Conservation (phyloP, 1,284 basidiomycete genomes). For the Papiliotrema nemorosa region DNA sequence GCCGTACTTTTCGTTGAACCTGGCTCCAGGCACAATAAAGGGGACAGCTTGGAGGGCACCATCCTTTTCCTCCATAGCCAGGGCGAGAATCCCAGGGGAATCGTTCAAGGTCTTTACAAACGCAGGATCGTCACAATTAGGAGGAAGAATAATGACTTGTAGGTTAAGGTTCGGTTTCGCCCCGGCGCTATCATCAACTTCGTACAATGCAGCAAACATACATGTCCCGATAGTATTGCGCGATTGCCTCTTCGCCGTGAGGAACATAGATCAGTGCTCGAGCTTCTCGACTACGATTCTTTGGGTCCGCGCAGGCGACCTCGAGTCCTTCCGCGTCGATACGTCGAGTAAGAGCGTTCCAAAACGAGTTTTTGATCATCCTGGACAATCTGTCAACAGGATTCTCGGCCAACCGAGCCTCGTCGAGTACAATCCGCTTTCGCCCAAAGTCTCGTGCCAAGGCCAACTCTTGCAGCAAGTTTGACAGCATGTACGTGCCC, state of each 20-base stretch:
- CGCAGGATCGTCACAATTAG: constrained; percentile 74
- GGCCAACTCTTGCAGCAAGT: constrained; percentile 96
- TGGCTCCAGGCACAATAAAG: constrained; percentile 94
- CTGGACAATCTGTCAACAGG: constrained; percentile 93
- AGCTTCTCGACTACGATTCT: constrained; percentile 80
- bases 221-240: constrained; percentile 74
- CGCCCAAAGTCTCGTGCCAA: constrained; percentile 92
- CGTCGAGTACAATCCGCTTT: constrained; percentile 96
- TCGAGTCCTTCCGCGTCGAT: constrained; percentile 97
- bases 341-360: constrained; percentile 92
- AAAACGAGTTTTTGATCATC: constrained; percentile 98
- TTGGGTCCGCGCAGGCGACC: constrained; percentile 94
- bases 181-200: constrained; percentile 35
- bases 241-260: constrained; percentile 85
- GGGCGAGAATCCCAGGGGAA: constrained; percentile 86
- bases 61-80: constrained; percentile 87
- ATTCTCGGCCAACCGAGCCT: constrained; percentile 92
- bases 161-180: constrained; percentile 85
- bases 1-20: constrained; percentile 85
- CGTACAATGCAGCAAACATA: constrained; percentile 19
- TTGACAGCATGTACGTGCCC: constrained; percentile 98
- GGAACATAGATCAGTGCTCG: constrained; percentile 94
- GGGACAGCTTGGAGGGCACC: constrained; percentile 88
- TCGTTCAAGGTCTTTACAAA: constrained; percentile 92
- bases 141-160: constrained; percentile 83